Base-by-base conservation (phyloP, 768 basidiomycete species). In the Strobilomyces confusus region DNA sequence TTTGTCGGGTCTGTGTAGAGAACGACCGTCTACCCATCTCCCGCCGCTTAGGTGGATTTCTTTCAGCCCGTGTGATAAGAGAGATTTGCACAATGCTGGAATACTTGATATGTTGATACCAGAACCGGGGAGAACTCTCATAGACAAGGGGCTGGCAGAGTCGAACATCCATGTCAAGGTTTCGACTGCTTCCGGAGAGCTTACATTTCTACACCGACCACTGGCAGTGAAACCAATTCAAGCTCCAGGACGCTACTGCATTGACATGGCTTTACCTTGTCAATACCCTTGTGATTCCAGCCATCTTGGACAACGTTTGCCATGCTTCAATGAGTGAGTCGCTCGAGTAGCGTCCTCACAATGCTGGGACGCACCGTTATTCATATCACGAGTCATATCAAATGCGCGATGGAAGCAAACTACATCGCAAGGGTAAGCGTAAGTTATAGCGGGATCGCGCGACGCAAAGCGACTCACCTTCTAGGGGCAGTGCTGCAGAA, bases 351-450 rank as follows among this genome's bases (percentile, higher is more conserved):
- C 8, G 25, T 12, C 17, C 26, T 40, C 23, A 42, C 19, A 22
- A 22, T 22, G 9, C 36, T 15, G 5, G 41, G 23, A 60, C 64
- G 36, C 58, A 83, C 87, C 86, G 69, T 78, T 72, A 38, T 75
- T 68, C 4, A 78, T 62, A 58, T 85, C 75, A 45, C 67, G 66
- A 14, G 81, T 79, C 86, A 92, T 82, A 59, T 91, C 89, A 57
- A 90, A 84, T 29, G 88, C 89, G 50, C 88, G 75, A 63, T 90
- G 88, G 65, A 90, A 89, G 58, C 86, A 88, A 40, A 87, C 89
- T 89, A 43, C 22, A 47, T 23, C n/a, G 34, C 30, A 45, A 52
- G 40, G 34, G 38, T 33, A 36, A 33, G 23, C 30, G 49, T 15
- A 40, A 36, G 34, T n/a, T 13, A 32, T 41, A 37, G 15, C 9